Evolutionary conservation across 1,284 basidiomycete species (phyloP).

Genomic region (Amylostereum areolatum): DNA sequence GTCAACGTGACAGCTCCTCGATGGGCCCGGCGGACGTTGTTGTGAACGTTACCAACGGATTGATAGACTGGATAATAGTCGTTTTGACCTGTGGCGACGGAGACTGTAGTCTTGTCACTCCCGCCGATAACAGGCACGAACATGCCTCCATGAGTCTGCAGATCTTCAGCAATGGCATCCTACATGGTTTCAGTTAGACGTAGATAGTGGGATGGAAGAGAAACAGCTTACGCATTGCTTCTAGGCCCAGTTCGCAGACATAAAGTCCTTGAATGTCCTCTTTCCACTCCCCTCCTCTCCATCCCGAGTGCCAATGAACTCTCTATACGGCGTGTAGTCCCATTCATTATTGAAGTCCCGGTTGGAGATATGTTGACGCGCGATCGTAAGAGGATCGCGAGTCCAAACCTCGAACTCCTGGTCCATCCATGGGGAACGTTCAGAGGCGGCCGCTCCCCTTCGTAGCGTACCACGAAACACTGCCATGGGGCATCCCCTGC

Average conservation of each 20-base stretch:
- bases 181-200: not conserved
- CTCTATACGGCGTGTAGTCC: slow-evolving; percentile 15
- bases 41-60: slow-evolving; percentile 2
- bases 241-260: slow-evolving; percentile 17
- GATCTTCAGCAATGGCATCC: slow-evolving; percentile 11
- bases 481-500: too few species aligned
- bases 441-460: too few species aligned
- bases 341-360: slow-evolving; percentile 17
- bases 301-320: not conserved
- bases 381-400: slow-evolving; percentile 6
- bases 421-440: too few species aligned
- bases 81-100: slow-evolving; percentile 2
- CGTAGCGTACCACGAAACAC: too few species aligned
- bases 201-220: too few species aligned
- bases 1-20: not conserved
- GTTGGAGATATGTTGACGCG: slow-evolving; percentile 7
- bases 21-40: slow-evolving; percentile 1
- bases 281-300: too few species aligned
- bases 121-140: slow-evolving; percentile 1
- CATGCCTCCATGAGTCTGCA: slow-evolving; percentile 8
- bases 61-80: slow-evolving; percentile 4
- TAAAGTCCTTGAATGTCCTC: slow-evolving; percentile 10
- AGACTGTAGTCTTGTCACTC: slow-evolving; percentile 6
- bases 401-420: too few species aligned
- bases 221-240: slow-evolving; percentile 10